Evolutionary conservation across 805 yeast genomes (phyloP).

Genomic region (Ogataea paraovalis): DNA sequence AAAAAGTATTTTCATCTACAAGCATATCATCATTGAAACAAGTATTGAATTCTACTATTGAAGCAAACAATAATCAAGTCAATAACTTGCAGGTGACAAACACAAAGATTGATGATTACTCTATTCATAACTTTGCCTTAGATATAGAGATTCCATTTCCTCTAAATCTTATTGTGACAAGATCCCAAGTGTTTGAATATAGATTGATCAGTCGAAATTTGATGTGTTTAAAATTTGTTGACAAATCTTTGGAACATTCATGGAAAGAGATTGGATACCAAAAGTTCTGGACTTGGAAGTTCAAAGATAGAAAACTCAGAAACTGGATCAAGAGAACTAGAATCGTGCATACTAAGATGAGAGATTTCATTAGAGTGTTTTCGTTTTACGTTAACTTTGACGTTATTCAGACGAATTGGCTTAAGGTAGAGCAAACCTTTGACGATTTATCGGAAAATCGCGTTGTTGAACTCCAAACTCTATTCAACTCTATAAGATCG

Average conservation of each 20-base stretch:
- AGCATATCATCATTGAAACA: constrained; percentile 41
- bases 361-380: constrained; percentile 51
- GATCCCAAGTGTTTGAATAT: constrained; percentile 69
- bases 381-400: constrained; percentile 53
- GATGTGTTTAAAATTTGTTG: constrained; percentile 57
- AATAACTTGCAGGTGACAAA: constrained; percentile 14
- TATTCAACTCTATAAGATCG: constrained; percentile 45
- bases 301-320: constrained; percentile 39
- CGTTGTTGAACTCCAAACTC: constrained; percentile 34
- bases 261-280: constrained; percentile 70
- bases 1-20: constrained; percentile 42
- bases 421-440: constrained; percentile 31
- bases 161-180: constrained; percentile 65
- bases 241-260: constrained; percentile 53
- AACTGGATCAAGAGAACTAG: constrained; percentile 55
- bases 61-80: constrained; percentile 19
- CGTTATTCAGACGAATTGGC: constrained; percentile 56
- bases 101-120: constrained; percentile 36
- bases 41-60: constrained; percentile 41
- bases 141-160: constrained; percentile 81
- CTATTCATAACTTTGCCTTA: constrained; percentile 51
- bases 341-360: constrained; percentile 53
- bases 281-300: constrained; percentile 58
- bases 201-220: constrained; percentile 76
- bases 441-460: constrained; percentile 18